These are phyloP conservation scores for Gaeumannomyces tritici DNA, from an alignment of 2,329 filamentous ascomycete genomes.

Conservation along the genomic window DNA sequence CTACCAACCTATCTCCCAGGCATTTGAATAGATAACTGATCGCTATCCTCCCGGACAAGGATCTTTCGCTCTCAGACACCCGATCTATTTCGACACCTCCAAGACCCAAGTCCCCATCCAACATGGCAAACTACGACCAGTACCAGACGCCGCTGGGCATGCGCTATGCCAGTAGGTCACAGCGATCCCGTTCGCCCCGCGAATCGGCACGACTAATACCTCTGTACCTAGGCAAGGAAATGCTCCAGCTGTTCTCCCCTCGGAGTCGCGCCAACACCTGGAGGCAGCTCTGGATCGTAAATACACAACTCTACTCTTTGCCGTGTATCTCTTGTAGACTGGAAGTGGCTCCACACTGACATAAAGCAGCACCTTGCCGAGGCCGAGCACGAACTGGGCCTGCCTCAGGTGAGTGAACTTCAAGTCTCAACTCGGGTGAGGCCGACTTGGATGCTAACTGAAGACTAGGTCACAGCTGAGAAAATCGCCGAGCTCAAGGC, in stretches of 20 bases:
- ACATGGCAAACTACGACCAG: conserved; percentile 27
- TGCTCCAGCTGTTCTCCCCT: conserved; percentile 72
- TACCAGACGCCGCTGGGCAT: conserved; percentile 61
- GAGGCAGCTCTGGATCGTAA: conserved; percentile 69
- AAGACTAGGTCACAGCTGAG: neutral
- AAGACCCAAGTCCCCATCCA: neutral
- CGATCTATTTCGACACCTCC: neutral
- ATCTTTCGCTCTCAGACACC: neutral
- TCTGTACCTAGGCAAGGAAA: conserved; percentile 41
- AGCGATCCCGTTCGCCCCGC: neutral
- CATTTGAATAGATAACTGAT: neutral
- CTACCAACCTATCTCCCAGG: too few species aligned
- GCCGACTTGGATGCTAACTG: neutral
- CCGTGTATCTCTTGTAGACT: neutral
- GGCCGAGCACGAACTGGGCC: conserved; percentile 67
- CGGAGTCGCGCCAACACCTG: conserved; percentile 68
- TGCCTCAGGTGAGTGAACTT: neutral
- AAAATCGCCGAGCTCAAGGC: conserved; percentile 2
- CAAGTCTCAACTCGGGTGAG: neutral
- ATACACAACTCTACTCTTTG: neutral
- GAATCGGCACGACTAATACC: neutral
- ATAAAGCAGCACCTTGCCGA: conserved; percentile 55
- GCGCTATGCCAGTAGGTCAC: conserved; percentile 55
- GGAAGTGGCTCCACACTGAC: neutral
- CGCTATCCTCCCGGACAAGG: neutral